Conservation (phyloP, 441 rosid species). For the Eutrema salsugineum region DNA sequence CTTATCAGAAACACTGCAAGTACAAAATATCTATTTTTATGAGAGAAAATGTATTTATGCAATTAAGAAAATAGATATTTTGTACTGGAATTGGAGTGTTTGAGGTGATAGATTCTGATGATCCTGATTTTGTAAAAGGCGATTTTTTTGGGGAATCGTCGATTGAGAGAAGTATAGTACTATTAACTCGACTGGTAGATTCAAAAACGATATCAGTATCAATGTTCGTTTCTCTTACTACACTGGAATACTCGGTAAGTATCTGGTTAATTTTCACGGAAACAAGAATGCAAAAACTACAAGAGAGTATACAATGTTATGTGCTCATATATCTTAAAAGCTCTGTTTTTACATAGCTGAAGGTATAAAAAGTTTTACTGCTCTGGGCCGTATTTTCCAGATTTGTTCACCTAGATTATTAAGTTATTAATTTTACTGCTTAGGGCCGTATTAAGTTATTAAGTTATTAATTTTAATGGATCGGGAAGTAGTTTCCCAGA, state of each 20-base stretch:
- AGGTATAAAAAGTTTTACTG: constrained; percentile 44
- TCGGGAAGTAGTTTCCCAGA: too few relatives aligned
- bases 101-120: constrained; percentile 35
- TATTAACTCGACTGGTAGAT: not conserved
- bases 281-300: not conserved
- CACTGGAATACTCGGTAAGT: constrained; percentile 40
- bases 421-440: too few relatives aligned
- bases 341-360: not conserved
- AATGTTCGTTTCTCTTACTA: constrained; percentile 35
- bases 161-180: constrained; percentile 43
- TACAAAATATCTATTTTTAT: too few relatives aligned
- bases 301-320: not conserved
- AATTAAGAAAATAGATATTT: too few relatives aligned
- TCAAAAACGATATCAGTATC: constrained; percentile 1
- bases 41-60: too few relatives aligned
- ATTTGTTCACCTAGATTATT: constrained; percentile 40
- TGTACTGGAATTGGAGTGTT: constrained; percentile 43
- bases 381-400: constrained; percentile 40
- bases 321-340: not conserved
- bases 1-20: too few relatives aligned
- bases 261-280: not conserved
- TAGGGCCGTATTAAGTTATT: too few relatives aligned
- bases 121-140: constrained; percentile 33
- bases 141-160: constrained; percentile 23
- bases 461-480: too few relatives aligned